Evolutionary conservation across 257 asterid genomes (phyloP).

Genomic region (Salvia miltiorrhiza): DNA sequence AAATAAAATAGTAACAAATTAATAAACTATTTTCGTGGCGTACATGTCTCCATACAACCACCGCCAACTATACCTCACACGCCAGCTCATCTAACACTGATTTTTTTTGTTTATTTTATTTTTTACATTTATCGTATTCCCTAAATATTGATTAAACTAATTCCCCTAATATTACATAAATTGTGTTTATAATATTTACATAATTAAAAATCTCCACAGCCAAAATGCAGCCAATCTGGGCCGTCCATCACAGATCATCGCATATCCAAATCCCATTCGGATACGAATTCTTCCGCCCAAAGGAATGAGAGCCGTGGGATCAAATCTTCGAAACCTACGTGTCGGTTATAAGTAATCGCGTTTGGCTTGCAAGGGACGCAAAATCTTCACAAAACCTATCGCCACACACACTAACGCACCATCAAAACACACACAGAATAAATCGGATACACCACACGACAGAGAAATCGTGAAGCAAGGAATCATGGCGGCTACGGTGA

Average conservation of each 20-base stretch:
- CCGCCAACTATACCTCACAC: slow-evolving; percentile 1
- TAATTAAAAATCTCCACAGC: not conserved
- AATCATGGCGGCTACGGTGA: slow-evolving; percentile 82
- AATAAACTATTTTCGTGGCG: slow-evolving; percentile 5
- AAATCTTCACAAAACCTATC: slow-evolving; percentile 47
- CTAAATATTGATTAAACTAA: not conserved
- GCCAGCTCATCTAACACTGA: slow-evolving; percentile 20
- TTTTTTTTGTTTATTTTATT: no score
- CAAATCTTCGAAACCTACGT: slow-evolving; percentile 14
- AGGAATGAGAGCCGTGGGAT: slow-evolving; percentile 35
- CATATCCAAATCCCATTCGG: not conserved
- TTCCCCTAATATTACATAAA: not conserved
- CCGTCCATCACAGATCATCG: slow-evolving; percentile 20
- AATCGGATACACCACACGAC: not conserved
- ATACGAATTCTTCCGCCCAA: not conserved
- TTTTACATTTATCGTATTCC: not conserved
- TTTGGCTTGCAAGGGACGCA: slow-evolving; percentile 39
- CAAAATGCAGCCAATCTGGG: slow-evolving; percentile 4
- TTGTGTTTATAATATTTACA: not conserved
- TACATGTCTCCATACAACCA: slow-evolving; percentile 1
- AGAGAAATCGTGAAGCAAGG: not conserved
- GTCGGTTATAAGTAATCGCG: not conserved
- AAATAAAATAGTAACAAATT: not conserved
- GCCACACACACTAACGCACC: slow-evolving; percentile 24
- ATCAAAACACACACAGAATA: not conserved